Evolutionary conservation across 73 alveolate genomes (phyloP).

Genomic region (Paramecium octaurelia): DNA sequence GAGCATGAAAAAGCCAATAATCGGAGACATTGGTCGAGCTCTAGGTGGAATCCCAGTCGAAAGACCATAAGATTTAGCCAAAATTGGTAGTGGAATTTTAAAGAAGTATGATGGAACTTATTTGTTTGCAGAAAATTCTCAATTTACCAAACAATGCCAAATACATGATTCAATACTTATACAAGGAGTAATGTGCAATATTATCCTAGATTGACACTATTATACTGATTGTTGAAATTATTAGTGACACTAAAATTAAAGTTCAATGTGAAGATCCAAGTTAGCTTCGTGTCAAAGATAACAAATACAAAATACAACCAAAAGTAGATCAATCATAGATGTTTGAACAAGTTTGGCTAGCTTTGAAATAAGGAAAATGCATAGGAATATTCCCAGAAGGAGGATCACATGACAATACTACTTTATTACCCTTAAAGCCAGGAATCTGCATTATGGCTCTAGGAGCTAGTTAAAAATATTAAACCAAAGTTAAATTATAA

Average conservation of each 20-base stretch:
- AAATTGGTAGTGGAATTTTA: slow-evolving; percentile 71
- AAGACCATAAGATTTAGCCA: slow-evolving; percentile 82
- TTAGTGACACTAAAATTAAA: slow-evolving; percentile 62
- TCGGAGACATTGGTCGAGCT: slow-evolving; percentile 76
- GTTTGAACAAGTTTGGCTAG: slow-evolving; percentile 82
- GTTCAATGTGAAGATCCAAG: background rate
- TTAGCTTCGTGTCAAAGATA: slow-evolving; percentile 51
- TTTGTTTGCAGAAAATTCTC: slow-evolving; percentile 71
- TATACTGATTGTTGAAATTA: slow-evolving; percentile 55
- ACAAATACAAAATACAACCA: slow-evolving; percentile 79
- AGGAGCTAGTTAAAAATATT: slow-evolving; percentile 93
- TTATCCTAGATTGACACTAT: slow-evolving; percentile 50
- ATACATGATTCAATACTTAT: slow-evolving; percentile 64
- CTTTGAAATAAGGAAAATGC: slow-evolving; percentile 82
- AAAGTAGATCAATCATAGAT: slow-evolving; percentile 91
- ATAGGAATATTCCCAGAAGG: slow-evolving; percentile 99
- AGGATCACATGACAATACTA: slow-evolving; percentile 95
- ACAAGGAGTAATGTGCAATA: slow-evolving; percentile 49
- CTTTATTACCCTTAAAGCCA: slow-evolving; percentile 89
- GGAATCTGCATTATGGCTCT: slow-evolving; percentile 95
- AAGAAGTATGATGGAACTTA: slow-evolving; percentile 62
- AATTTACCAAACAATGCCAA: slow-evolving; percentile 66
- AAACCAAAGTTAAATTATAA: slow-evolving; percentile 75
- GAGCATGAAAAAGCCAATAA: slow-evolving; percentile 69
- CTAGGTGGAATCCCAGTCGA: slow-evolving; percentile 85